These are phyloP conservation scores for Friedmanniomyces simplex DNA, from an alignment of 495 filamentous ascomycete genomes.

Conservation along the genomic window DNA sequence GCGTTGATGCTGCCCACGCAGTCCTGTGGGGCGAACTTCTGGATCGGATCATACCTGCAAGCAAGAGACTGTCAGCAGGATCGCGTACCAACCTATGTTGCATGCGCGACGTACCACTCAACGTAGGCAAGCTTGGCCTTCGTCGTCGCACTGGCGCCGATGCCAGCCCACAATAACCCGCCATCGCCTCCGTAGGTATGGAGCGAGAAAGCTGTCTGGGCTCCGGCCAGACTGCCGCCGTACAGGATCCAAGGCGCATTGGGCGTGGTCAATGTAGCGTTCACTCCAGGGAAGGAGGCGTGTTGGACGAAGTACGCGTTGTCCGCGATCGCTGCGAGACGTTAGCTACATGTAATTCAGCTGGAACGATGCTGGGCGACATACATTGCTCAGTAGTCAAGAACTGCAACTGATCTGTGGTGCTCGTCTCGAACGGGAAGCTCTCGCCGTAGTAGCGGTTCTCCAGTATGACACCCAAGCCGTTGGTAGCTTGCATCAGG, in stretches of 20 bases:
- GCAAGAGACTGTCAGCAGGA: slow-evolving; percentile 1
- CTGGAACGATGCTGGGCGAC: background rate
- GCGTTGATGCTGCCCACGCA: slow-evolving; percentile 37
- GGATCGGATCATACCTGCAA: slow-evolving; percentile 36
- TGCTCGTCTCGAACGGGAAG: slow-evolving; percentile 32
- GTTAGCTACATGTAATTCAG: background rate
- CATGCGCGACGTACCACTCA: slow-evolving; percentile 4
- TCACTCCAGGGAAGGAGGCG: slow-evolving; percentile 32
- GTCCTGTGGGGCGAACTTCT: slow-evolving; percentile 34
- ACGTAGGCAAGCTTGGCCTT: slow-evolving; percentile 28
- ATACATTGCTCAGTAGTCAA: slow-evolving; percentile 37
- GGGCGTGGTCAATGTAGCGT: slow-evolving; percentile 27
- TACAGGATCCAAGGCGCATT: slow-evolving; percentile 38
- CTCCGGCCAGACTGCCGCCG: slow-evolving; percentile 36
- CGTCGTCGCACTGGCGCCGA: slow-evolving; percentile 35
- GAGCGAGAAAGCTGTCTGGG: slow-evolving; percentile 33
- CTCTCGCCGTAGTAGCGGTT: slow-evolving; percentile 39
- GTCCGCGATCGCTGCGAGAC: slow-evolving; percentile 31
- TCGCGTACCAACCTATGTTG: no score
- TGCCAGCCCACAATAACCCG: slow-evolving; percentile 37
- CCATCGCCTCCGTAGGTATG: slow-evolving; percentile 26
- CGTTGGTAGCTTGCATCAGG: slow-evolving; percentile 38
- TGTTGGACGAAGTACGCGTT: slow-evolving; percentile 39
- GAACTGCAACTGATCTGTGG: slow-evolving; percentile 37
- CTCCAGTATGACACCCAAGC: slow-evolving; percentile 40